phyloP scores from a whole-genome alignment of 169 alveolate genomes.

The Plasmodium ovale region DNA sequence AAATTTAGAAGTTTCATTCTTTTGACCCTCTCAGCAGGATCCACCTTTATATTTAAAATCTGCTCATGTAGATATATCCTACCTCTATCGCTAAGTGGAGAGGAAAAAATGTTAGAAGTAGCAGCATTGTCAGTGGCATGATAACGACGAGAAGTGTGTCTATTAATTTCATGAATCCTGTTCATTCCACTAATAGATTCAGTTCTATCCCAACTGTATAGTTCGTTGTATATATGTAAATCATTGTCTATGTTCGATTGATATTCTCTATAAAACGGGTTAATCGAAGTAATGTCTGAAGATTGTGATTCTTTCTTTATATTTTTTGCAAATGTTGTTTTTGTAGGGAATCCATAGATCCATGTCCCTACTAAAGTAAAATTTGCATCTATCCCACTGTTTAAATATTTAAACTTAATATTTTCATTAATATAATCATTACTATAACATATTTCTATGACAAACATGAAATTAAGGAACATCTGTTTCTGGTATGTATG shows the following conservation, averaged over 20 bases:
- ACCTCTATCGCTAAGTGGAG: too few relatives aligned
- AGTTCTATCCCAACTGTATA: too few relatives aligned
- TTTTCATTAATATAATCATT: slow-evolving; percentile 5
- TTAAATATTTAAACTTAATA: neutral
- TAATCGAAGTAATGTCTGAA: too few relatives aligned
- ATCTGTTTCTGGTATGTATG: slow-evolving; percentile 12
- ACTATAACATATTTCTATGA: slow-evolving; percentile 22
- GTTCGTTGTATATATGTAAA: too few relatives aligned
- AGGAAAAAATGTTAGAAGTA: too few relatives aligned
- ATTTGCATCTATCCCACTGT: neutral
- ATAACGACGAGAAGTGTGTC: too few relatives aligned
- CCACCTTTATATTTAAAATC: slow-evolving; percentile 2
- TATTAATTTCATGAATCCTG: too few relatives aligned
- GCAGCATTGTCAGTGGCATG: too few relatives aligned
- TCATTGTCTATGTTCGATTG: too few relatives aligned
- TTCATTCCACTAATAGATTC: too few relatives aligned
- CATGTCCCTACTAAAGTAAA: slow-evolving; percentile 32
- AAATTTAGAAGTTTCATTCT: slow-evolving; percentile 23
- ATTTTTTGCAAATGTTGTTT: neutral
- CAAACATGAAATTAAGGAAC: slow-evolving; percentile 20
- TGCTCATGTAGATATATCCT: slow-evolving; percentile 14
- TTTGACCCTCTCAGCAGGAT: slow-evolving; percentile 15
- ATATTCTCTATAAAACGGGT: too few relatives aligned
- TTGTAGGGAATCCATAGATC: slow-evolving; percentile 1
- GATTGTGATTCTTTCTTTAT: too few relatives aligned